A percentile compares a stretch with the other conserved stretches of the same genome.
phyloP scores from a whole-genome alignment of 2,329 filamentous ascomycete species.

The Arthrobotrys sinensis region DNA sequence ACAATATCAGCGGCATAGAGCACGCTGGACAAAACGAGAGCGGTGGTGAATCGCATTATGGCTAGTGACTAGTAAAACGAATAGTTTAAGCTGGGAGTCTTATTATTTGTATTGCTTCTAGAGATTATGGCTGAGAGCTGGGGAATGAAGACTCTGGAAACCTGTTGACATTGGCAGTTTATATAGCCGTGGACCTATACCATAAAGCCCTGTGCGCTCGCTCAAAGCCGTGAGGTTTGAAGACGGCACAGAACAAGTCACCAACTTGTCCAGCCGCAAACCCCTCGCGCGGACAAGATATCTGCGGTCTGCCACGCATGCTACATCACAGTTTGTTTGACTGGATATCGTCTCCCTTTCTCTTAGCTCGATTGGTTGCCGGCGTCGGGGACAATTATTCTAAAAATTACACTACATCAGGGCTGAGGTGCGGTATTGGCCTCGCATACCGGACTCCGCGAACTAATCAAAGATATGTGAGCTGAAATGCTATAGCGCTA shows the following conservation, averaged over 20 bases:
- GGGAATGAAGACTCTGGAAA: not conserved
- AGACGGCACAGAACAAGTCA: slow-evolving; percentile 1
- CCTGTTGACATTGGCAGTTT: not conserved
- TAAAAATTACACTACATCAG: slow-evolving; percentile 14
- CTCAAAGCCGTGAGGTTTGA: not conserved
- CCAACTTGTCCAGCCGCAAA: slow-evolving; percentile 10
- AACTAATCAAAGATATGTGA: not conserved
- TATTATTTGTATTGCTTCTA: not conserved
- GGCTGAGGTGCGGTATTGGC: slow-evolving; percentile 23
- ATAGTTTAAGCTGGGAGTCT: not conserved
- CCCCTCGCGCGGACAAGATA: not conserved
- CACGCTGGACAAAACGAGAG: not conserved
- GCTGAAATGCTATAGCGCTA: not conserved
- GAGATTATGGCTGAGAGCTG: slow-evolving; percentile 1
- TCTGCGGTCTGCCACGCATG: slow-evolving; percentile 2
- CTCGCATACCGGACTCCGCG: not conserved
- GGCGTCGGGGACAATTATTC: not conserved
- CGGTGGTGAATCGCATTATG: slow-evolving; percentile 18
- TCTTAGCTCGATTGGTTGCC: not conserved
- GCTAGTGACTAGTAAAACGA: not conserved
- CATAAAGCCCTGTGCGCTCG: not conserved
- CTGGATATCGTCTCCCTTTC: slow-evolving; percentile 4
- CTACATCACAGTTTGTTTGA: not conserved
- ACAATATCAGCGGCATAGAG: slow-evolving; percentile 9
- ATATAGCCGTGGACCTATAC: not conserved